phyloP scores from a whole-genome alignment of 2,329 filamentous ascomycete species.

The Aspergillus latus region DNA sequence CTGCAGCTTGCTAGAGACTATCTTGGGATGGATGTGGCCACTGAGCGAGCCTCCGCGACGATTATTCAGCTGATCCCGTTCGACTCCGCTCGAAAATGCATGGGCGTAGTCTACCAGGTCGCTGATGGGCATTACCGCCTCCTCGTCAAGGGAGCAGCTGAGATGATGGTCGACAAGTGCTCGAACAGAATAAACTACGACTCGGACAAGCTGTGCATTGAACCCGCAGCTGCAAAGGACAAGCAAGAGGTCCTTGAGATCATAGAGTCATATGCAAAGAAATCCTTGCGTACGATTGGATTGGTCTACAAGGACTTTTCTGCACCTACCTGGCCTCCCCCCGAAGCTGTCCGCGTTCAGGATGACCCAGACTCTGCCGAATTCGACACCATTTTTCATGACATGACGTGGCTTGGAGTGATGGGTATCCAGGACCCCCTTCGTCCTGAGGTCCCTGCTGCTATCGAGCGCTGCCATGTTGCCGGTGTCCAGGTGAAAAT shows the following conservation, averaged over 20 bases:
- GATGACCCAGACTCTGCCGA: slow-evolving; percentile 63
- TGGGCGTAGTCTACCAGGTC: slow-evolving; percentile 49
- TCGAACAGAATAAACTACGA: slow-evolving; percentile 34
- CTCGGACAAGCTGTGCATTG: slow-evolving; percentile 25
- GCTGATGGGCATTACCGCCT: slow-evolving; percentile 43
- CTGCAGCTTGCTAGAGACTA: slow-evolving; percentile 68
- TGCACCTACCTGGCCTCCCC: slow-evolving; percentile 62
- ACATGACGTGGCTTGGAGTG: slow-evolving; percentile 72
- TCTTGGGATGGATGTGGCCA: slow-evolving; percentile 65
- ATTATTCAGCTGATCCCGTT: slow-evolving; percentile 71
- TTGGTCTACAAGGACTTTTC: slow-evolving; percentile 70
- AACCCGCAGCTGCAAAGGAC: slow-evolving; percentile 26
- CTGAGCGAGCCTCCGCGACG: slow-evolving; percentile 61
- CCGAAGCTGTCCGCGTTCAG: slow-evolving; percentile 54
- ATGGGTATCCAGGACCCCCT: slow-evolving; percentile 76
- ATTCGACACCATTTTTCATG: slow-evolving; percentile 67
- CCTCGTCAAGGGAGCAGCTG: slow-evolving; percentile 51
- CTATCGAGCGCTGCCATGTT: slow-evolving; percentile 65
- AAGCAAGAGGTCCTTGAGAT: slow-evolving; percentile 30
- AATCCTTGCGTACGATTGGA: slow-evolving; percentile 73
- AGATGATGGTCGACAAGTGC: slow-evolving; percentile 44
- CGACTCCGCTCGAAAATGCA: slow-evolving; percentile 71
- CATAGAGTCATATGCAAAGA: slow-evolving; percentile 45
- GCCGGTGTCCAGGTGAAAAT: slow-evolving; percentile 72
- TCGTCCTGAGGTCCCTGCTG: slow-evolving; percentile 64